These are phyloP conservation scores for Phaeotremella skinneri DNA, from an alignment of 768 basidiomycete genomes.

Conservation along the genomic window DNA sequence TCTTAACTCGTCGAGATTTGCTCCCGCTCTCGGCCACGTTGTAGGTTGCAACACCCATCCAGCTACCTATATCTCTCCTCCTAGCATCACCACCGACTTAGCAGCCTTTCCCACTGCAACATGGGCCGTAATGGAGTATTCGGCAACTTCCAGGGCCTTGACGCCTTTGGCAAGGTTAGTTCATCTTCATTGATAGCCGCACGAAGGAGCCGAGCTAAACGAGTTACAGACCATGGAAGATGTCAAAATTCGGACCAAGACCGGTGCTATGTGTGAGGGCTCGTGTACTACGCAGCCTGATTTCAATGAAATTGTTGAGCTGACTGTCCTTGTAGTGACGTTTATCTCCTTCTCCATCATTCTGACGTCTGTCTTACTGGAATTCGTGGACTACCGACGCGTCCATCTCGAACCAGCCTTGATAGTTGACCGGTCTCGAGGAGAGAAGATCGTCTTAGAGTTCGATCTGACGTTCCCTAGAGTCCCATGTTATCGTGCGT, in stretches of 20 bases:
- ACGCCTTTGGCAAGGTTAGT: conserved; percentile 97
- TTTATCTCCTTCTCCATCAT: conserved; percentile 89
- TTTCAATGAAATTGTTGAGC: conserved; percentile 8
- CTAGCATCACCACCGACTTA: no score
- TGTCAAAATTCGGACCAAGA: conserved; percentile 97
- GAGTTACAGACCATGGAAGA: conserved; percentile 87
- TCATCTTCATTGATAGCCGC: neutral
- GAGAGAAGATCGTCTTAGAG: conserved; percentile 87
- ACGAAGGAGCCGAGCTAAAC: neutral
- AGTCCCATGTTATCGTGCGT: conserved; percentile 94
- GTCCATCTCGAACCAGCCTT: conserved; percentile 82
- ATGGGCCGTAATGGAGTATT: conserved; percentile 53
- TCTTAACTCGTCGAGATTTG: no score
- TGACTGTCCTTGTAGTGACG: conserved; percentile 65
- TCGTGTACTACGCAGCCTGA: neutral
- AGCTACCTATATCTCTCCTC: no score
- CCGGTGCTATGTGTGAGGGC: conserved; percentile 76
- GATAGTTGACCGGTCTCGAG: conserved; percentile 89
- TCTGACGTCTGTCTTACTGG: conserved; percentile 82
- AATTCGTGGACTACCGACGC: conserved; percentile 91
- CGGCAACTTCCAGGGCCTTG: conserved; percentile 72
- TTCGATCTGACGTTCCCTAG: conserved; percentile 93
- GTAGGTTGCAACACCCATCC: no score
- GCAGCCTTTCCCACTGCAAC: conserved; percentile 6
- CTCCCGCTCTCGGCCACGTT: no score